phyloP scores from a whole-genome alignment of 2,329 filamentous ascomycete genomes.

The Balansia obtecta region DNA sequence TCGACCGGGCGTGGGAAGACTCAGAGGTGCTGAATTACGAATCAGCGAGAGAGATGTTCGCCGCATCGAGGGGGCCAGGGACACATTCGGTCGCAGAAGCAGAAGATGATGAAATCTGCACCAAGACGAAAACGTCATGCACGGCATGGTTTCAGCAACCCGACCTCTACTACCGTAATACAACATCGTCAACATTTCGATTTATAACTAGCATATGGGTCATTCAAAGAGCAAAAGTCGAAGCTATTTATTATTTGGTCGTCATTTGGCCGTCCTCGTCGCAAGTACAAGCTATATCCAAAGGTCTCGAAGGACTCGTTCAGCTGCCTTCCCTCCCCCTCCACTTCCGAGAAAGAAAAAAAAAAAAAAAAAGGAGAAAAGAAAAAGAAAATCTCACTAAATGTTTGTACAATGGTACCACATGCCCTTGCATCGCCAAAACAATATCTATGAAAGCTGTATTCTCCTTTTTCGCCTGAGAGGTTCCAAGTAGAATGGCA shows the following conservation, averaged over 20 bases:
- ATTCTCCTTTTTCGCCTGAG: slow-evolving; percentile 13
- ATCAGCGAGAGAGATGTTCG: slow-evolving; percentile 67
- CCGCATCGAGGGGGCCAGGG: slow-evolving; percentile 48
- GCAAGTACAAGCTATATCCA: background rate
- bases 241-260: slow-evolving; percentile 8
- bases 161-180: no score
- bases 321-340: slow-evolving; percentile 1
- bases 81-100: slow-evolving; percentile 27
- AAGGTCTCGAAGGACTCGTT: background rate
- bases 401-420: slow-evolving; percentile 17
- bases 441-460: slow-evolving; percentile 12
- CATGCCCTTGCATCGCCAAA: slow-evolving; percentile 10
- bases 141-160: no score
- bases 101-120: slow-evolving; percentile 10
- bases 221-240: no score
- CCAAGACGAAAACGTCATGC: no score
- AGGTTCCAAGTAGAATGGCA: slow-evolving; percentile 10
- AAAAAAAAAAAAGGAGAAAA: slow-evolving; percentile 5
- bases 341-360: slow-evolving; percentile 5
- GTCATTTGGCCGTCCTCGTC: slow-evolving; percentile 6
- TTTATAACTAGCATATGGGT: no score
- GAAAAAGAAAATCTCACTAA: no score
- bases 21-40: slow-evolving; percentile 66
- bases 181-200: no score
- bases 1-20: slow-evolving; percentile 66